Percentiles rank a stretch among this genome's conserved stretches.
Conservation (phyloP, 1,284 basidiomycete species). For the Mycena citricolor region DNA sequence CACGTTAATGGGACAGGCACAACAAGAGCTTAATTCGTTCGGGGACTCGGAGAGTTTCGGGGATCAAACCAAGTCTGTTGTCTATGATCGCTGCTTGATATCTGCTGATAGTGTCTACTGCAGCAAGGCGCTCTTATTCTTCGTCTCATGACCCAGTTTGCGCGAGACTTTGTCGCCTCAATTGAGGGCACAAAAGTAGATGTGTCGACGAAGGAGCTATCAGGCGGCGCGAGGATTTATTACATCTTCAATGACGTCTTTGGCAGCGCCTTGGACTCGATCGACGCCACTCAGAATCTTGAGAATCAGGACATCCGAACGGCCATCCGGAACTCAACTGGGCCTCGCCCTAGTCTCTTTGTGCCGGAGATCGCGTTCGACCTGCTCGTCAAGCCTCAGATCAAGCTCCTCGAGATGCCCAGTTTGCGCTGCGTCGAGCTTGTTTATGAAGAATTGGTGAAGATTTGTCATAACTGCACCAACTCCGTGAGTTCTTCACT, state of each 20-base stretch:
- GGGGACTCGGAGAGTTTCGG: conserved; percentile 93
- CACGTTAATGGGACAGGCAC: conserved; percentile 98
- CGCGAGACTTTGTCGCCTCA: conserved; percentile 94
- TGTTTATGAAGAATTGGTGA: conserved; percentile 98
- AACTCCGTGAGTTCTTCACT: conserved; percentile 55
- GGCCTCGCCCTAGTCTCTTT: conserved; percentile 93
- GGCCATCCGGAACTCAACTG: conserved; percentile 97
- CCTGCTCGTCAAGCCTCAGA: conserved; percentile 96
- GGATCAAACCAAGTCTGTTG: conserved; percentile 74
- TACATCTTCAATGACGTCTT: conserved; percentile 99
- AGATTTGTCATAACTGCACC: conserved; percentile 99
- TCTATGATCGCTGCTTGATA: background rate
- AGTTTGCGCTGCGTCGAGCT: conserved; percentile 95
- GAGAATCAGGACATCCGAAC: conserved; percentile 96
- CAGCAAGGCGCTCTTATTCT: conserved; percentile 86
- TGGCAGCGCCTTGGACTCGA: conserved; percentile 85
- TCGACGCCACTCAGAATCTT: conserved; percentile 90
- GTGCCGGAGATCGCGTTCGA: conserved; percentile 98
- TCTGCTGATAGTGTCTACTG: conserved; percentile 14
- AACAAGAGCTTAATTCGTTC: conserved; percentile 96
- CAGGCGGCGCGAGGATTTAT: conserved; percentile 96
- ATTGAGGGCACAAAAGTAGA: conserved; percentile 98
- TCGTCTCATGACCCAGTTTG: conserved; percentile 98
- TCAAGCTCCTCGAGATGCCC: conserved; percentile 93
- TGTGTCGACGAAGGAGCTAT: conserved; percentile 98